phyloP scores from a whole-genome alignment of 2,329 filamentous ascomycete genomes.

The Erysiphe pulchra region DNA sequence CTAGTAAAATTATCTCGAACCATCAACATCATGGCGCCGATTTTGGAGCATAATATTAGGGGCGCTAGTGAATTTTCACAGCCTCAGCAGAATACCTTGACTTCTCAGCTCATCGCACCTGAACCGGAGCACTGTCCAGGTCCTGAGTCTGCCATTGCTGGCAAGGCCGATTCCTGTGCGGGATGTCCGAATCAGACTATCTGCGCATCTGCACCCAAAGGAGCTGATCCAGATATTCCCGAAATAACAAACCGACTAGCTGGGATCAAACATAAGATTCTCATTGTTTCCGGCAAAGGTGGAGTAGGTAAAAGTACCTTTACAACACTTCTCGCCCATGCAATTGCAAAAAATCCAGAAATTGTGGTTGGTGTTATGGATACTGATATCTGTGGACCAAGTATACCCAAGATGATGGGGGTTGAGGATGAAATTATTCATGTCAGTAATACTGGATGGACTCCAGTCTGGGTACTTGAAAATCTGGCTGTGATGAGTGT shows the following conservation, averaged over 20 bases:
- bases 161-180: slow-evolving; percentile 58
- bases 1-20: no score
- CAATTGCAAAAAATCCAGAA: slow-evolving; percentile 58
- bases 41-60: no score
- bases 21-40: no score
- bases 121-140: slow-evolving; percentile 95
- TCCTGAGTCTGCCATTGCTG: slow-evolving; percentile 49
- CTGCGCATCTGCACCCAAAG: slow-evolving; percentile 82
- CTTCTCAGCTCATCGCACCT: slow-evolving; percentile 70
- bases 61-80: no score
- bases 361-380: slow-evolving; percentile 86
- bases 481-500: slow-evolving; percentile 93
- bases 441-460: slow-evolving; percentile 70
- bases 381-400: slow-evolving; percentile 88
- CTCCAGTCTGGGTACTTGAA: slow-evolving; percentile 82
- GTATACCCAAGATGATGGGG: slow-evolving; percentile 97
- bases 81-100: slow-evolving; percentile 15
- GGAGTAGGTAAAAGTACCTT: slow-evolving; percentile 95
- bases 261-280: slow-evolving; percentile 69
- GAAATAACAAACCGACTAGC: slow-evolving; percentile 63
- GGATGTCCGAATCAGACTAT: slow-evolving; percentile 92
- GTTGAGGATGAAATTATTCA: slow-evolving; percentile 87
- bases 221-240: slow-evolving; percentile 81
- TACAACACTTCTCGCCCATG: slow-evolving; percentile 65
- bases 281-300: slow-evolving; percentile 79